Base-by-base conservation (phyloP, 345 rosid genomes). In the Boechera divaricarpa region DNA sequence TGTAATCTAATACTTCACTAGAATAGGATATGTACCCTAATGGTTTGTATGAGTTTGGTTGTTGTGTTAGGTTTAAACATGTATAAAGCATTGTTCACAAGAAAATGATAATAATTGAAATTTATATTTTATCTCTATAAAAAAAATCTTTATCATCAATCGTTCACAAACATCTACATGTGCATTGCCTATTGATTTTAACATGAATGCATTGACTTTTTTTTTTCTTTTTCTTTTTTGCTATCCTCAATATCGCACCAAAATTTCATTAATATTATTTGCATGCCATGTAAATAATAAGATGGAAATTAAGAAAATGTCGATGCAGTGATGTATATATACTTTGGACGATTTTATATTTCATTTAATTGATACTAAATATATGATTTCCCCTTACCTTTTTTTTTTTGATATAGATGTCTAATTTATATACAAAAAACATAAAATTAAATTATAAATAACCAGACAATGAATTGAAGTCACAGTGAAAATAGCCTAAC, bases 91-190 rank as follows among this genome's bases (percentile, higher is more conserved):
- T 47, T 16, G 24, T 48, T 48, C 3, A n/a, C 18, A 3, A 3
- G 1, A 35, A 16, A 5, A 35, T 29, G 12, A 8, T 33, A 7
- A 33, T 7, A 0, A 33, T 4, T 3, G 21, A 15, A n/a, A 32
- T 33, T 8, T 58, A 8, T 10, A n/a, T n/a, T 33, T 33, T n/a
- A 15, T 16, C 3, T 15, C 4, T 32, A 7, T 31, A 4, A 1
- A 58, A 15, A 31, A 18, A 7, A 39, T 57, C 2, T n/a, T 33
- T n/a, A 21, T 21, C 8, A 32, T 15, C 6, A 31, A 39, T 32
- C 18, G 39, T 57, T 57, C 41, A 15, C 18, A 57, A 57, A 57
- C 62, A 57, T 57, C 41, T 57, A 57, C 62, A 57, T 57, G 41
- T 57, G 62, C 62, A 57, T 57, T 57, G 41, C 41, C 62, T 31